Percentiles rank a stretch among this genome's conserved stretches.
These are phyloP conservation scores for Acacia confusa DNA, from an alignment of 306 rosid genomes.

Conservation along the genomic window DNA sequence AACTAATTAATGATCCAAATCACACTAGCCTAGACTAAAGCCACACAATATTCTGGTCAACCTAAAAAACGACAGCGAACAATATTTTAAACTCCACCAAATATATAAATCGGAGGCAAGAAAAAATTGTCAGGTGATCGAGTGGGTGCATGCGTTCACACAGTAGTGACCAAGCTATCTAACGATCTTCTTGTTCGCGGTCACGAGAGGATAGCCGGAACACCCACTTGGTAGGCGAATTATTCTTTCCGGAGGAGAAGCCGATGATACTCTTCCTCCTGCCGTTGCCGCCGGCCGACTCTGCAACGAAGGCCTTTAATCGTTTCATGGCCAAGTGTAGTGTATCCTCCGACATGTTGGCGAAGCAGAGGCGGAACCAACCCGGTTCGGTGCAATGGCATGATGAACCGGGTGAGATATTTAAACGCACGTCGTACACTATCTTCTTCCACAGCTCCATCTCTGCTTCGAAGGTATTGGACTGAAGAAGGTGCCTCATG, in stretches of 20 bases:
- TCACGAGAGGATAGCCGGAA: conserved; percentile 67
- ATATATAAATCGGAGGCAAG: conserved; percentile 27
- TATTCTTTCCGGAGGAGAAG: conserved; percentile 31
- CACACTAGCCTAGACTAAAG: conserved; percentile 20
- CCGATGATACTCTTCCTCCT: background rate
- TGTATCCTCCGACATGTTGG: conserved; percentile 74
- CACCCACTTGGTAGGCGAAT: conserved; percentile 70
- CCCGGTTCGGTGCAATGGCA: conserved; percentile 88
- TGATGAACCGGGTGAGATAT: conserved; percentile 78
- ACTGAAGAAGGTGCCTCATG: conserved; percentile 62
- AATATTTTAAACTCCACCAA: conserved; percentile 33
- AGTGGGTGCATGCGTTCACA: conserved; percentile 32
- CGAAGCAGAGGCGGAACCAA: conserved; percentile 81
- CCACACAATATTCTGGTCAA: conserved; percentile 33
- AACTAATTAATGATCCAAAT: conserved; percentile 32
- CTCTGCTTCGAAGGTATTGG: conserved; percentile 72
- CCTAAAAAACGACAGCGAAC: background rate
- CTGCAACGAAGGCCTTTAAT: conserved; percentile 50
- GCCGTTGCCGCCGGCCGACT: conserved; percentile 22
- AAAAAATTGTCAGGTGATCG: conserved; percentile 9
- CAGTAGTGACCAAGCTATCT: conserved; percentile 43
- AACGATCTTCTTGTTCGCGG: conserved; percentile 57
- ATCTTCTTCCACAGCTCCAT: conserved; percentile 83
- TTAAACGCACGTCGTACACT: conserved; percentile 59
- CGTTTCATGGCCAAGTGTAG: conserved; percentile 67